Percentiles rank a stretch among this genome's conserved stretches.
phyloP scores from a whole-genome alignment of 2,329 filamentous ascomycete genomes.

The Ceratocystiopsis brevicomis region DNA sequence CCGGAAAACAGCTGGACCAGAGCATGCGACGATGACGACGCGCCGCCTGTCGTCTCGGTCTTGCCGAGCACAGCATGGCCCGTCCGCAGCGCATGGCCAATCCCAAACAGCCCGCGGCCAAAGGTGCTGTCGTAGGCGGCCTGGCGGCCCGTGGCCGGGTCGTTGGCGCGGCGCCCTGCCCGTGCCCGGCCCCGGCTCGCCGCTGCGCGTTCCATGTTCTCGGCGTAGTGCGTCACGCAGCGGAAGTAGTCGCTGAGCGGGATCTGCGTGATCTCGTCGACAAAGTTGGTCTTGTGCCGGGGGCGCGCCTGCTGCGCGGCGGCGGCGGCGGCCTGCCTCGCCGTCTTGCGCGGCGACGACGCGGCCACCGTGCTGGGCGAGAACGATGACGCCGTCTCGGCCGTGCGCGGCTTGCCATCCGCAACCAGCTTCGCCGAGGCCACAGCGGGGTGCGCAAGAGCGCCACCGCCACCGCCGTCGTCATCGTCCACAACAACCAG shows the following conservation, averaged over 20 bases:
- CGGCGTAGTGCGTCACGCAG: constrained; percentile 6
- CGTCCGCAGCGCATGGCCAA: constrained; percentile 2
- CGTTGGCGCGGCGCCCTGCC: constrained; percentile 2
- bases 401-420: background rate
- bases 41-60: too few relatives aligned
- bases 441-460: background rate
- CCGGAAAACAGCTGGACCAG: constrained; percentile 7
- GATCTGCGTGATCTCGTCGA: constrained; percentile 9
- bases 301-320: background rate
- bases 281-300: constrained; percentile 2
- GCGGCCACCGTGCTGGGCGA: background rate
- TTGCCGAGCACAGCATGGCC: constrained; percentile 1
- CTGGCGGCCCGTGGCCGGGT: background rate
- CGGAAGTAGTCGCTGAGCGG: constrained; percentile 7
- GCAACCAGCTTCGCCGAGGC: too few relatives aligned
- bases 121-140: constrained; percentile 6
- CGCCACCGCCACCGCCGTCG: too few relatives aligned
- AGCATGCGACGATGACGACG: background rate
- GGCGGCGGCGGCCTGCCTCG: constrained; percentile 1
- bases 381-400: background rate
- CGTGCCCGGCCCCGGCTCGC: constrained; percentile 4
- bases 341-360: background rate
- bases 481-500: constrained; percentile 6
- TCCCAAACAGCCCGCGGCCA: constrained; percentile 9
- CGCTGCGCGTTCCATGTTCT: constrained; percentile 7